phyloP scores from a whole-genome alignment of 768 basidiomycete species.

The Macrolepiota albuminosa region DNA sequence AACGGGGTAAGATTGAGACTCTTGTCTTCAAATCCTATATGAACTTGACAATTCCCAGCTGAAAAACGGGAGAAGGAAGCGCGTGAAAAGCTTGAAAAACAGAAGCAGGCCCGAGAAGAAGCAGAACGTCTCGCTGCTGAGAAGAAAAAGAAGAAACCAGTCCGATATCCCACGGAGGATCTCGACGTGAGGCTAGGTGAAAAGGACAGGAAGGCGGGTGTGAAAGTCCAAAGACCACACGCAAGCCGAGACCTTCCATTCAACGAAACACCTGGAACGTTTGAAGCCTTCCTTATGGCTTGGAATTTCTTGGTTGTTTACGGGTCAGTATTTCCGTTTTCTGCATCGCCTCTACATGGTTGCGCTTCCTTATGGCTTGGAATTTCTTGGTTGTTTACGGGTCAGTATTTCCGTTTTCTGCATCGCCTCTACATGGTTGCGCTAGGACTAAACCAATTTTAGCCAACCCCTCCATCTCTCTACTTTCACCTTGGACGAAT shows the following conservation, averaged over 20 bases:
- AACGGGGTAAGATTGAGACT: slow-evolving; percentile 48
- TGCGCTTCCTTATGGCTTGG: slow-evolving; percentile 75
- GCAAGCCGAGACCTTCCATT: slow-evolving; percentile 69
- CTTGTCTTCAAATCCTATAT: slow-evolving; percentile 17
- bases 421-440: background rate
- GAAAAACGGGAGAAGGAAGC: slow-evolving; percentile 70
- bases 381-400: slow-evolving; percentile 93
- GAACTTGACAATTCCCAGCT: slow-evolving; percentile 27
- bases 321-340: slow-evolving; percentile 54
- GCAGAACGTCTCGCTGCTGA: slow-evolving; percentile 67
- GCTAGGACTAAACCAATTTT: slow-evolving; percentile 5
- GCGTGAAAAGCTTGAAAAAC: slow-evolving; percentile 63
- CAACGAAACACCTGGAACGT: slow-evolving; percentile 54
- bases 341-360: background rate
- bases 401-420: slow-evolving; percentile 39
- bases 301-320: slow-evolving; percentile 96
- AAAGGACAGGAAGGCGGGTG: slow-evolving; percentile 79
- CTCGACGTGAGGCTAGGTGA: slow-evolving; percentile 76
- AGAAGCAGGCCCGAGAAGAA: slow-evolving; percentile 62
- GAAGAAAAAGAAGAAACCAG: slow-evolving; percentile 84
- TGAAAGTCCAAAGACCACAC: slow-evolving; percentile 60
- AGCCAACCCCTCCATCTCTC: slow-evolving; percentile 89
- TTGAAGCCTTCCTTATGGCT: slow-evolving; percentile 83
- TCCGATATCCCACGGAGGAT: slow-evolving; percentile 93
- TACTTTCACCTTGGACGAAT: slow-evolving; percentile 88